phyloP scores from a whole-genome alignment of 192 early-diverging fungal genomes.

The Phycomyces nitens region DNA sequence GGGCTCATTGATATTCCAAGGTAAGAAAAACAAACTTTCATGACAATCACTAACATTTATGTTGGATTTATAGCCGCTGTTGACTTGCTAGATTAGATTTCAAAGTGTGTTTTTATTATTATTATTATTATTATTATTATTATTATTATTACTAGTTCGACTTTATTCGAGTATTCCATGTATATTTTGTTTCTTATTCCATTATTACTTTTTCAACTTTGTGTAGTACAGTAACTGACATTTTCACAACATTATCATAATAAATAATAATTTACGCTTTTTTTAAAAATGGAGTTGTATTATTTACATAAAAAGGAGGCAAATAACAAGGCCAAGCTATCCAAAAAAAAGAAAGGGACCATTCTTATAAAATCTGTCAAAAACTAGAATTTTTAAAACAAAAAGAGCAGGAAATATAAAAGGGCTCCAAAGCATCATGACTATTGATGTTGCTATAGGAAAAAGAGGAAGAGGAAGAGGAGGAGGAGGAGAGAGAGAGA shows the following conservation, averaged over 20 bases:
- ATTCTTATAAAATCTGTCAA: neutral
- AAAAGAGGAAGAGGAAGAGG: conserved; percentile 1
- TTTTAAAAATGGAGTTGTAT: neutral
- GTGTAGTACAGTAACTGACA: too few species aligned
- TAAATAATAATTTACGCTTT: neutral
- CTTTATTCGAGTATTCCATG: neutral
- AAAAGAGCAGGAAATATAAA: too few species aligned
- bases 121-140: neutral
- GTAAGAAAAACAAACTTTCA: too few species aligned
- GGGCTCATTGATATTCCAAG: conserved; percentile 29
- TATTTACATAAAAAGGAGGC: neutral
- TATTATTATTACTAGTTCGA: too few species aligned
- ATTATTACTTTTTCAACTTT: neutral
- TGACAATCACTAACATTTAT: neutral
- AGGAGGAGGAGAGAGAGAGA: neutral
- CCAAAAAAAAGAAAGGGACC: neutral
- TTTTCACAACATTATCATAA: neutral
- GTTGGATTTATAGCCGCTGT: conserved; percentile 12
- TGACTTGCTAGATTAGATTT: conserved; percentile 11
- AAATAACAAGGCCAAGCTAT: neutral
- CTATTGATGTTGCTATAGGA: neutral
- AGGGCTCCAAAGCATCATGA: neutral
- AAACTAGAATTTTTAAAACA: too few species aligned
- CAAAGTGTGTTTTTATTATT: neutral
- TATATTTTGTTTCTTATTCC: neutral